Conservation (phyloP, 2,329 filamentous ascomycete genomes). For the Seiridium unicorne region DNA sequence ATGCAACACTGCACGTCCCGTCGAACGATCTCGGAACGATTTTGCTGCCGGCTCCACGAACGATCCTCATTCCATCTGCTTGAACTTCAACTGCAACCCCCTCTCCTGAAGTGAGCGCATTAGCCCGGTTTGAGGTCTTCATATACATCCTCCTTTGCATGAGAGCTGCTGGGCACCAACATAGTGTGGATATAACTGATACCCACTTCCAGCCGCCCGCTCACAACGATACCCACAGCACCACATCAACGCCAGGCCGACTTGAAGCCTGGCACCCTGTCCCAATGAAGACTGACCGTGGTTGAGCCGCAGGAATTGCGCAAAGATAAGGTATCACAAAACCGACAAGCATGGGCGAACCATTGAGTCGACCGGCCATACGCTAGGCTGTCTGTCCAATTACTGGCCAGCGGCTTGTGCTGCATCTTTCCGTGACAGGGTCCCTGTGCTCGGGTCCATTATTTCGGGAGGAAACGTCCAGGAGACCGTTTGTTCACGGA, state of each 20-base stretch:
- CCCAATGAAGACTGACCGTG: background rate
- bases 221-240: background rate
- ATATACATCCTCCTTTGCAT: background rate
- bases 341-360: background rate
- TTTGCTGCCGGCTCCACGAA: background rate
- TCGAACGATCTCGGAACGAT: slow-evolving; percentile 4
- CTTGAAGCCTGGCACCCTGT: background rate
- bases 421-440: slow-evolving; percentile 8
- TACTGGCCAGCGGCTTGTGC: background rate
- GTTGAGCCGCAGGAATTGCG: background rate
- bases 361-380: background rate
- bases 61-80: background rate
- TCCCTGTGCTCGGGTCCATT: background rate
- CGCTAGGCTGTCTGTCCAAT: background rate
- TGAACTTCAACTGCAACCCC: background rate
- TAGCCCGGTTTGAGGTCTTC: background rate
- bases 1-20: background rate
- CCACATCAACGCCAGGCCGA: background rate
- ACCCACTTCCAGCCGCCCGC: slow-evolving; percentile 1
- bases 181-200: background rate
- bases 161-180: background rate
- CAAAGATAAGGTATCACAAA: slow-evolving; percentile 5
- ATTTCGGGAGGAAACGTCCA: background rate
- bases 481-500: background rate
- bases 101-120: background rate